phyloP scores from a whole-genome alignment of 371 early-diverging fungal species.

The Apophysomyces trapeziformis region DNA sequence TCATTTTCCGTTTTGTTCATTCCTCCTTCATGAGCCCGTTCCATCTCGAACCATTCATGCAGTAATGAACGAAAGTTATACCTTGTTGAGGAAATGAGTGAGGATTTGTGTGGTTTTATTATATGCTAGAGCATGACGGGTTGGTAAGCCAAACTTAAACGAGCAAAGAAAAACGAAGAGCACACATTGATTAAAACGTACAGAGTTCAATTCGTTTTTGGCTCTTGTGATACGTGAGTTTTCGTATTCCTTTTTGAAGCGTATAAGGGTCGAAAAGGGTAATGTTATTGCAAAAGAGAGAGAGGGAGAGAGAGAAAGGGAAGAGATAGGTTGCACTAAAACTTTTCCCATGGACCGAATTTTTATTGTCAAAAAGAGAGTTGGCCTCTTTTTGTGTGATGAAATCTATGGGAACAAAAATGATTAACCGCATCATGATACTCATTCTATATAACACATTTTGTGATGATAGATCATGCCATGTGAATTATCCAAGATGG shows the following conservation, averaged over 20 bases:
- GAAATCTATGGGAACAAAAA: too few species aligned
- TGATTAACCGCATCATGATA: too few species aligned
- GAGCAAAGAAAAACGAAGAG: not conserved
- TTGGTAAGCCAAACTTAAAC: conserved; percentile 2
- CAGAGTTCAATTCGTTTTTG: not conserved
- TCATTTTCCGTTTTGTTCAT: not conserved
- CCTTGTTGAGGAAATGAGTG: too few species aligned
- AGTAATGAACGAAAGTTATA: too few species aligned
- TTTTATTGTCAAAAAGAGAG: not conserved
- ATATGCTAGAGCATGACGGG: not conserved
- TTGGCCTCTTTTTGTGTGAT: not conserved
- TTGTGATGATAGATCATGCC: too few species aligned
- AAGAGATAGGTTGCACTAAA: conserved; percentile 5
- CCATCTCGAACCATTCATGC: not conserved
- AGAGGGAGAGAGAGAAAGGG: conserved; percentile 8
- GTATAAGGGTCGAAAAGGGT: not conserved
- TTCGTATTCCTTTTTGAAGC: not conserved
- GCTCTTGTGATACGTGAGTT: not conserved
- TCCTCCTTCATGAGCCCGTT: not conserved
- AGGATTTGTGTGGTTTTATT: too few species aligned
- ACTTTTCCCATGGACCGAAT: conserved; percentile 1
- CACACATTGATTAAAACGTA: too few species aligned
- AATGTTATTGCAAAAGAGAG: conserved; percentile 10
- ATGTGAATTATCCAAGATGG: too few species aligned
- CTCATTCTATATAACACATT: too few species aligned